phyloP scores from a whole-genome alignment of 2,329 filamentous ascomycete species.

The Fusarium camptoceras region DNA sequence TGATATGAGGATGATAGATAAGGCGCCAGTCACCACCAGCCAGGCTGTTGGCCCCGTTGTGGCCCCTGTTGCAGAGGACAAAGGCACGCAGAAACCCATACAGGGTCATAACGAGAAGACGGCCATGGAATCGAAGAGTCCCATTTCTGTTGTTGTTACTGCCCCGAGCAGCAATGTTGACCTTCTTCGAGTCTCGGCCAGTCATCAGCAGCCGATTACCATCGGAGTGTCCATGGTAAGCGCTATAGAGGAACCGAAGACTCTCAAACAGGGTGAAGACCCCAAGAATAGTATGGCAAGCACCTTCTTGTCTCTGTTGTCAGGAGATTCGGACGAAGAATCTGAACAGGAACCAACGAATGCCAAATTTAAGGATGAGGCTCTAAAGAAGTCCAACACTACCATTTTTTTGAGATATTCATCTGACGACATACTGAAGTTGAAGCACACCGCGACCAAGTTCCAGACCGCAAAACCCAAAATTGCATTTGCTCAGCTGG shows the following conservation, averaged over 20 bases:
- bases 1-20: conserved; percentile 11
- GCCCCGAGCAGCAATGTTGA: not conserved
- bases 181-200: not conserved
- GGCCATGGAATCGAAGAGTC: not conserved
- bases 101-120: not conserved
- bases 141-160: not conserved
- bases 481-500: not conserved
- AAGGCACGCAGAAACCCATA: not conserved
- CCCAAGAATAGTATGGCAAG: conserved; percentile 27
- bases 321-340: conserved; percentile 7
- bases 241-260: not conserved
- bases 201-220: not conserved
- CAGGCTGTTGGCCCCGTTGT: not conserved
- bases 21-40: not conserved
- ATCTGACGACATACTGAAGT: conserved; percentile 19
- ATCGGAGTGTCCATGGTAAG: not conserved
- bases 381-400: not conserved
- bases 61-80: not conserved
- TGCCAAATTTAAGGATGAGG: not conserved
- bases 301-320: conserved; percentile 37
- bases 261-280: not conserved
- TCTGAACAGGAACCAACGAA: not conserved
- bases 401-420: not conserved
- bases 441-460: not conserved
- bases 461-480: not conserved